A percentile compares a stretch with the other conserved stretches of the same genome.
Conservation (phyloP, 140 eudicot species). For the Anethum foeniculum region DNA sequence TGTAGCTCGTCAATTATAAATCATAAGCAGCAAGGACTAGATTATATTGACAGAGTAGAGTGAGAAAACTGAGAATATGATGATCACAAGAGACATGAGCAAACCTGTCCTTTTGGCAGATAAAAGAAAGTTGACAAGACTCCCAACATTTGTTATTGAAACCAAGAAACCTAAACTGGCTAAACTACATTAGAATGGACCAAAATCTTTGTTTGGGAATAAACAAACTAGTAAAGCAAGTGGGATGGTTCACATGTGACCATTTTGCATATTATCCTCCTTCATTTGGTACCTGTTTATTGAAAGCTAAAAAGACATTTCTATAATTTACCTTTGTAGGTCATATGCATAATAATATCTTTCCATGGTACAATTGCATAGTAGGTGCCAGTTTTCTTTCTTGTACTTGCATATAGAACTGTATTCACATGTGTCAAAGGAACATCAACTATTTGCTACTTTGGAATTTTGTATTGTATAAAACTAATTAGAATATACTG, state of each 20-base stretch:
- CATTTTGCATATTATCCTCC: neutral
- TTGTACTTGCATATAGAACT: neutral
- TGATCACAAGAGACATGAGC: constrained; percentile 9
- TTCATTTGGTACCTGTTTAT: neutral
- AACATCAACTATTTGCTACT: neutral
- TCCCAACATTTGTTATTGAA: neutral
- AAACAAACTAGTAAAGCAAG: neutral
- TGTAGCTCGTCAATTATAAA: too few species aligned
- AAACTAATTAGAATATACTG: neutral
- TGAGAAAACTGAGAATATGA: neutral
- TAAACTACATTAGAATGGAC: constrained; percentile 1
- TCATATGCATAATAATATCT: neutral
- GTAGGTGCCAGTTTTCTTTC: constrained; percentile 5
- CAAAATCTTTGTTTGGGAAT: constrained; percentile 5
- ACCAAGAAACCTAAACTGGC: constrained; percentile 1
- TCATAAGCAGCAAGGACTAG: neutral
- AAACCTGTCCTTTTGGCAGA: neutral
- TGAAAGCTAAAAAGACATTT: neutral
- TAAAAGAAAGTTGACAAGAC: neutral
- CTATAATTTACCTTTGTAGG: constrained; percentile 2
- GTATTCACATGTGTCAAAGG: neutral
- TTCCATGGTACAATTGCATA: neutral
- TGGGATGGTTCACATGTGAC: constrained; percentile 11
- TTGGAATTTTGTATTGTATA: neutral
- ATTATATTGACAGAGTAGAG: neutral